Evolutionary conservation across 805 yeast genomes (phyloP).

Genomic region (Myxozyma vanderwaltii): DNA sequence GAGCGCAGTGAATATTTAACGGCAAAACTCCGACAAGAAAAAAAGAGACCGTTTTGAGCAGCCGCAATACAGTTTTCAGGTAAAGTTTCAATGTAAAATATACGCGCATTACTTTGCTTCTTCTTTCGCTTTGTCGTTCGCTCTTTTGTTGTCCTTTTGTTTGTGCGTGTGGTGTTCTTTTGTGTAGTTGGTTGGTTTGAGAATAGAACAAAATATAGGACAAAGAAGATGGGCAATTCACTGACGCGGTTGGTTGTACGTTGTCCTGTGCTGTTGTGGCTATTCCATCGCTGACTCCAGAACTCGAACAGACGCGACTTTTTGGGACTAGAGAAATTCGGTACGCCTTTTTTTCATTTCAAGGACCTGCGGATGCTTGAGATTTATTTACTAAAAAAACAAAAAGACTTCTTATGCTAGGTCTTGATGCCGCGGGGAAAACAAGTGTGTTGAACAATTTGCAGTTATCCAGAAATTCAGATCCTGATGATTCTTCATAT

Average conservation of each 20-base stretch:
- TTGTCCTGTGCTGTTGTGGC: neutral
- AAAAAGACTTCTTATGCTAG: conserved; percentile 74
- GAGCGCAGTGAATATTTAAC: too few relatives aligned
- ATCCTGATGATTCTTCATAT: neutral
- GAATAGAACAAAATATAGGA: too few relatives aligned
- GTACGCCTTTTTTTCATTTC: conserved; percentile 6
- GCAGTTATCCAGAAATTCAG: neutral
- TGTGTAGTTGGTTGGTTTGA: too few relatives aligned
- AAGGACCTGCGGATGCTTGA: neutral
- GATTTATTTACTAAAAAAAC: neutral
- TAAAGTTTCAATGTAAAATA: too few relatives aligned
- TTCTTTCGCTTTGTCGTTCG: too few relatives aligned
- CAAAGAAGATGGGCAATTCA: conserved; percentile 29
- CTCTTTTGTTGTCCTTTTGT: too few relatives aligned
- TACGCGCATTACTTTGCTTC: too few relatives aligned
- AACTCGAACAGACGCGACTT: conserved; percentile 13
- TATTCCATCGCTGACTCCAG: neutral
- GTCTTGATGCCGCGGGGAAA: conserved; percentile 87
- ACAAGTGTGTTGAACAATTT: conserved; percentile 33
- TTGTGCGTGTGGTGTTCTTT: too few relatives aligned
- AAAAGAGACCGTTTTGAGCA: too few relatives aligned
- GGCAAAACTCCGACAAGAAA: too few relatives aligned
- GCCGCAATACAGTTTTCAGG: too few relatives aligned
- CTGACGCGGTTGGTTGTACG: conserved; percentile 25
- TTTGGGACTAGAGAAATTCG: conserved; percentile 27